These are phyloP conservation scores for Pyrenophora teres DNA, from an alignment of 2,329 filamentous ascomycete genomes.

Conservation along the genomic window DNA sequence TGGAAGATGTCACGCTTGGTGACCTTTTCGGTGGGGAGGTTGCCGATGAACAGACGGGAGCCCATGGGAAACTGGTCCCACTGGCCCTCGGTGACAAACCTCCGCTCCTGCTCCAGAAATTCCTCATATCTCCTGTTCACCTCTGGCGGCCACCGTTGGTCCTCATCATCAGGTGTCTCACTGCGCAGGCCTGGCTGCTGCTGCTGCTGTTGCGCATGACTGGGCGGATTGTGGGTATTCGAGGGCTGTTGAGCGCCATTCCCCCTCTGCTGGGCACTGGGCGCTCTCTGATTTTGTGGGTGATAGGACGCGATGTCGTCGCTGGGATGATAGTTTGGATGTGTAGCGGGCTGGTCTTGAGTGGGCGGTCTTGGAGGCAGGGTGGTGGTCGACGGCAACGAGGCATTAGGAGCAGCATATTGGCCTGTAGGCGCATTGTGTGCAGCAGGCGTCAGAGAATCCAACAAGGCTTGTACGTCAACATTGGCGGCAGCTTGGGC, in stretches of 20 bases:
- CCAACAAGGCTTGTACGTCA: conserved; percentile 54
- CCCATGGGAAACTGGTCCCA: conserved; percentile 81
- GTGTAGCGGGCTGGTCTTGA: conserved; percentile 55
- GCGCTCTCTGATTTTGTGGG: conserved; percentile 51
- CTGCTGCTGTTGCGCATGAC: conserved; percentile 32
- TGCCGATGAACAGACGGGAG: conserved; percentile 83
- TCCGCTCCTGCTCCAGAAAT: conserved; percentile 73
- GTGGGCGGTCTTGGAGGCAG: conserved; percentile 56
- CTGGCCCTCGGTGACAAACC: conserved; percentile 75
- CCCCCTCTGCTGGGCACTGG: conserved; percentile 37
- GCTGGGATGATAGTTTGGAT: conserved; percentile 54
- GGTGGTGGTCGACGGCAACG: conserved; percentile 46
- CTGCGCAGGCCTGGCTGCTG: conserved; percentile 30
- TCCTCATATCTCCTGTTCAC: conserved; percentile 71
- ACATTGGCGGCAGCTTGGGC: conserved; percentile 42
- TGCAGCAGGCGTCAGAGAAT: conserved; percentile 48
- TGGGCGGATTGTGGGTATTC: conserved; percentile 28
- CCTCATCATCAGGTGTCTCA: conserved; percentile 50
- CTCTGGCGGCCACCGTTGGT: conserved; percentile 59
- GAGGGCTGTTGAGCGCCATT: conserved; percentile 34
- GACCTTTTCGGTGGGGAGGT: conserved; percentile 88
- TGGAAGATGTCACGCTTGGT: conserved; percentile 94
- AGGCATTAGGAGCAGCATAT: conserved; percentile 43
- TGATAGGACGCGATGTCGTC: conserved; percentile 58
- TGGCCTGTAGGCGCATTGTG: conserved; percentile 36